These are phyloP conservation scores for Colletotrichum cuscutae DNA, from an alignment of 2,329 filamentous ascomycete species.

Conservation along the genomic window DNA sequence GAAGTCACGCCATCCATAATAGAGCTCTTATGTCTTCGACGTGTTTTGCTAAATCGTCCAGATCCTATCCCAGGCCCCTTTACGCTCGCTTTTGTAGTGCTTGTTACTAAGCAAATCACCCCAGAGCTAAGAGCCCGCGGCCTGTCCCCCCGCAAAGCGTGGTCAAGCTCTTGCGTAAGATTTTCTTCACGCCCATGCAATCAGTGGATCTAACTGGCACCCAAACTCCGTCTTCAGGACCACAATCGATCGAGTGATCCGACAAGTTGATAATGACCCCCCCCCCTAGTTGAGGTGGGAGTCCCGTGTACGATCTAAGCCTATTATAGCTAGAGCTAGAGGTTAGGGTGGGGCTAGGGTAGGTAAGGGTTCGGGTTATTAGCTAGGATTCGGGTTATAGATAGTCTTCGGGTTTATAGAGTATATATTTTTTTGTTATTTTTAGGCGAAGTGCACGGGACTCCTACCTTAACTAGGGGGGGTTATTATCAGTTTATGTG, in stretches of 20 bases:
- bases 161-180: constrained; percentile 27
- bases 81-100: not conserved
- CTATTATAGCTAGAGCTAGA: no score
- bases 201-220: constrained; percentile 6
- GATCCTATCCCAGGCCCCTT: not conserved
- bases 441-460: no score
- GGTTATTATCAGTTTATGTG: no score
- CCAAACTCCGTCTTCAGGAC: not conserved
- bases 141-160: constrained; percentile 15
- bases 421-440: no score
- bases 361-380: no score
- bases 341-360: no score
- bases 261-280: no score
- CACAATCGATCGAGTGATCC: not conserved
- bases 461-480: no score
- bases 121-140: not conserved
- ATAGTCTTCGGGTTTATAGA: no score
- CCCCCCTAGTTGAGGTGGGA: no score
- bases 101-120: not conserved
- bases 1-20: not conserved
- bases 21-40: not conserved
- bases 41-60: not conserved
- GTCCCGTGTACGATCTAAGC: no score
- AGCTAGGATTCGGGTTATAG: no score
- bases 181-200: constrained; percentile 20